These are phyloP conservation scores for Aspergillus sp. DNA, from an alignment of 2,329 filamentous ascomycete genomes.

Conservation along the genomic window DNA sequence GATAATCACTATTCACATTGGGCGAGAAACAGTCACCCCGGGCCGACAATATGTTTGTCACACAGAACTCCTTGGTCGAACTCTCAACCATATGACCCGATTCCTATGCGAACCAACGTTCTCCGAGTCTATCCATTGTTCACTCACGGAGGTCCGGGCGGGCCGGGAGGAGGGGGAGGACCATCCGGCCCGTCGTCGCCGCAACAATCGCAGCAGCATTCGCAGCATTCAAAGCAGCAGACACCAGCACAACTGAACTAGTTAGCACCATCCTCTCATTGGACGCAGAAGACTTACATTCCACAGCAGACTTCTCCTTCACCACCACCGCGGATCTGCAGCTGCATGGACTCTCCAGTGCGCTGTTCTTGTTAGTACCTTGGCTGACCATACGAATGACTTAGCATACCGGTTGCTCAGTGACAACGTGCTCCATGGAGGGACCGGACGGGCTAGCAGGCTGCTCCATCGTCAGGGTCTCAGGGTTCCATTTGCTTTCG, in stretches of 20 bases:
- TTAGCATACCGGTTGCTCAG: conserved; percentile 24
- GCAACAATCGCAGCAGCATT: conserved; percentile 23
- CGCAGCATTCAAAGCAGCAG: conserved; percentile 26
- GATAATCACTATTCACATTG: too few relatives aligned
- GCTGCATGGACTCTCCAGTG: conserved; percentile 16
- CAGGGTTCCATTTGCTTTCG: conserved; percentile 22
- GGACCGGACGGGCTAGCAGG: conserved; percentile 24
- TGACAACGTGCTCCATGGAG: conserved; percentile 17
- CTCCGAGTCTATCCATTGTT: background rate
- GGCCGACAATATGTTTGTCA: too few relatives aligned
- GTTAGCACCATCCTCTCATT: background rate
- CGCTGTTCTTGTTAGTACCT: conserved; percentile 3
- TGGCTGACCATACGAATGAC: background rate
- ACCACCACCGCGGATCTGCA: conserved; percentile 30
- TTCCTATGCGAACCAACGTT: background rate
- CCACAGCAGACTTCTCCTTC: conserved; percentile 27
- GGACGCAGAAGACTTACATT: conserved; percentile 18
- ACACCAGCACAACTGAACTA: conserved; percentile 25
- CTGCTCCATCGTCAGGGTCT: conserved; percentile 29
- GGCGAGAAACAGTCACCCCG: too few relatives aligned
- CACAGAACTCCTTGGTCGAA: too few relatives aligned
- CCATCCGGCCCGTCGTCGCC: background rate
- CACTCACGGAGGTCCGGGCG: background rate
- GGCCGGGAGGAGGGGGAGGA: background rate
- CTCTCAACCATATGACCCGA: background rate